Conservation (phyloP, 768 basidiomycete genomes). For the Russula ochroleuca region DNA sequence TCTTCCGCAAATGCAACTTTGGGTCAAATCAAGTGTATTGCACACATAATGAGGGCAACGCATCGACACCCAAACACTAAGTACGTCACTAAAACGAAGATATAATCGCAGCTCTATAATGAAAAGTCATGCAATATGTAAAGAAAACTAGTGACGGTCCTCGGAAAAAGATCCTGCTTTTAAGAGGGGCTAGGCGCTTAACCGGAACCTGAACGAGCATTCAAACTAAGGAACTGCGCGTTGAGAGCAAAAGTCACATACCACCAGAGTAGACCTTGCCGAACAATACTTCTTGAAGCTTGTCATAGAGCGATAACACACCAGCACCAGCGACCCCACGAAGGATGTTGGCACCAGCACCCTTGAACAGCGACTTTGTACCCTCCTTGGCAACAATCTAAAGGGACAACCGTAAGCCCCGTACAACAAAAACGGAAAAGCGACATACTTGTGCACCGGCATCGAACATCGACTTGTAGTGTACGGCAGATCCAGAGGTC, state of each 20-base stretch:
- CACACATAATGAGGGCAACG: conserved; percentile 19
- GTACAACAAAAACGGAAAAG: not conserved
- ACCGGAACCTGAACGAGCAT: conserved; percentile 38
- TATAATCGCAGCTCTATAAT: conserved; percentile 37
- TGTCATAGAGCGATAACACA: conserved; percentile 98
- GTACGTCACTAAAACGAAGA: conserved; percentile 30
- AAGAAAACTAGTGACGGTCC: conserved; percentile 32
- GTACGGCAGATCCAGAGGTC: conserved; percentile 91
- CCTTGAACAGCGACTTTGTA: conserved; percentile 94
- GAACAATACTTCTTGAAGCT: conserved; percentile 93
- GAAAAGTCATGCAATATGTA: conserved; percentile 33
- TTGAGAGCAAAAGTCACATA: conserved; percentile 35
- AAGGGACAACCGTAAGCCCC: not conserved
- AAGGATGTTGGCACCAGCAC: conserved; percentile 87
- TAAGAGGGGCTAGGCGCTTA: conserved; percentile 34
- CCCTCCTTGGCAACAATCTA: conserved; percentile 93
- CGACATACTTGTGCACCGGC: conserved; percentile 64
- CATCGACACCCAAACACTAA: conserved; percentile 27
- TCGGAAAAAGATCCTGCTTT: conserved; percentile 19
- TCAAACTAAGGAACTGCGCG: not conserved
- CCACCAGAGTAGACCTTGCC: conserved; percentile 99
- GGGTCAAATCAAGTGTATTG: conserved; percentile 21
- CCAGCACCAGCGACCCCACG: conserved; percentile 99
- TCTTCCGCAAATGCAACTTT: too few relatives aligned
- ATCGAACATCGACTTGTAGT: conserved; percentile 99